phyloP scores from a whole-genome alignment of 192 early-diverging fungal species.

The Coemansia furcata region DNA sequence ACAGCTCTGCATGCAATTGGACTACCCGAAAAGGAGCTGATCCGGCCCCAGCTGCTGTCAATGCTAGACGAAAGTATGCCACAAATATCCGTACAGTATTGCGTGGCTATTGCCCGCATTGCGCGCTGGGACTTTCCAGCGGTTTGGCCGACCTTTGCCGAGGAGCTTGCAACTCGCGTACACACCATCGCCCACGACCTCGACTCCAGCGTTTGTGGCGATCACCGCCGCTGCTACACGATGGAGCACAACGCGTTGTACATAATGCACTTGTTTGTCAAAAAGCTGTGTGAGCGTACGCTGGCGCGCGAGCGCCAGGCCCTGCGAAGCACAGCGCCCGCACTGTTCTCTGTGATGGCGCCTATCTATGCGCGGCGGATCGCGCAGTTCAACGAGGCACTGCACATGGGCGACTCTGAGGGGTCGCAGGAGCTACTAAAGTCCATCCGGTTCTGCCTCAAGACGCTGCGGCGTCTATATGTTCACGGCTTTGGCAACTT shows the following conservation, averaged over 20 bases:
- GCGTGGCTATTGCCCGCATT: slow-evolving; percentile 75
- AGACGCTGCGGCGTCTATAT: slow-evolving; percentile 73
- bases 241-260: slow-evolving; percentile 69
- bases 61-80: slow-evolving; percentile 69
- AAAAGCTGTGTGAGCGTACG: slow-evolving; percentile 69
- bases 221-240: slow-evolving; percentile 4
- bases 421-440: slow-evolving; percentile 53
- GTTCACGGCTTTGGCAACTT: slow-evolving; percentile 70
- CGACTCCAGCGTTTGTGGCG: neutral
- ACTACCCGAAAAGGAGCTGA: slow-evolving; percentile 67
- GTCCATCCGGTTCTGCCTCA: slow-evolving; percentile 64
- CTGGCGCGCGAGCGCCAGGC: slow-evolving; percentile 61
- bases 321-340: slow-evolving; percentile 63
- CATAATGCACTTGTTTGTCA: slow-evolving; percentile 73
- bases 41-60: slow-evolving; percentile 62
- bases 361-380: slow-evolving; percentile 64
- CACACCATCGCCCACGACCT: slow-evolving; percentile 12
- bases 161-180: slow-evolving; percentile 20
- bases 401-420: slow-evolving; percentile 28
- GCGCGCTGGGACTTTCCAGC: slow-evolving; percentile 83
- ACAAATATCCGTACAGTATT: slow-evolving; percentile 72
- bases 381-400: slow-evolving; percentile 52
- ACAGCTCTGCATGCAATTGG: slow-evolving; percentile 54
- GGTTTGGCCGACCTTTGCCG: slow-evolving; percentile 70
- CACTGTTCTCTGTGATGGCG: slow-evolving; percentile 65